Evolutionary conservation across 2,329 filamentous ascomycete genomes (phyloP), one percentile per base, ranked within the genome.

Genomic region (Fusarium hainanense): DNA sequence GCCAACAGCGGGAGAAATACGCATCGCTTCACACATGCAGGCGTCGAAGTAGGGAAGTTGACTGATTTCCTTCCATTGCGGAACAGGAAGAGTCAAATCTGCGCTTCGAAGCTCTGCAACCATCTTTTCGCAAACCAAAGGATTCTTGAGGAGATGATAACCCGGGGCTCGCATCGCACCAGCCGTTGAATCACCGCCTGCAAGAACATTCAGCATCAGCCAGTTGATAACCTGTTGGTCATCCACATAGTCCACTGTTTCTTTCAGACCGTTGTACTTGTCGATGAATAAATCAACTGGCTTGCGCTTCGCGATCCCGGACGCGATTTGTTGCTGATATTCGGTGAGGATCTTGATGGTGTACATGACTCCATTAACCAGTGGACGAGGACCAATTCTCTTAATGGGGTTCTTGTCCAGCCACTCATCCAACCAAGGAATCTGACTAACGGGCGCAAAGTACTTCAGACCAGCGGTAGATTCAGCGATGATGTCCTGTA

Each of bases 381-480:
- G 63, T 21, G 46, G 71, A 0, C 68, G 69, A 1, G 63, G 63
- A 0, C 62, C 60, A 3, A 72, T 48, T 1, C 60, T 42, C 40
- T 46, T 62, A 2, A 74, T 27, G 2, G 71, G 71, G 11, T 73
- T 73, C 40, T 73, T 73, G 37, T 73, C 71, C 2, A 74, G 6
- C 69, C 71, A 74, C 30, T 63, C 56, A 9, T 74, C 71, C 2
- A 74, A 37, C 71, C 71, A 73, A 6, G 71, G 71, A 3, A 72
- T 61, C 28, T 73, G 71, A 10, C 71, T 73, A 2, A 73, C 60
- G 0, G 66, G 55, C 0, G 71, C 61, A 43, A 73, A 73, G n/a
- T 73, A 73, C 4, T 68, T 69, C 7, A 73, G 64, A 1, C 70
- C 62, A 4, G 60, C 54, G 0, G 67, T 70, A 1, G 64, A 67